Evolutionary conservation across 805 yeast genomes (phyloP).

Genomic region (Cyberlindnera amylophila): DNA sequence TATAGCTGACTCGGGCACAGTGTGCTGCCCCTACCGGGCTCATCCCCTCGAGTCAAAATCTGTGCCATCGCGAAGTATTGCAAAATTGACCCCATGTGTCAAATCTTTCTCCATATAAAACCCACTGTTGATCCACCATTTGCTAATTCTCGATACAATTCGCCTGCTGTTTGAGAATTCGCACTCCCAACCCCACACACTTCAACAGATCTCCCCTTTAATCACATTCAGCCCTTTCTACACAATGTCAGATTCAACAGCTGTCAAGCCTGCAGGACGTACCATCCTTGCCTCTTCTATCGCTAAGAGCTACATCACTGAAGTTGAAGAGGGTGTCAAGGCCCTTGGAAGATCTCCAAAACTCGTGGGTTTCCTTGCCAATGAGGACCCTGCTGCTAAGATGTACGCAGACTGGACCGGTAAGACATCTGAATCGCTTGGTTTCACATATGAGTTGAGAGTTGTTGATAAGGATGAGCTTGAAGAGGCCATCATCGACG

Average conservation of each 20-base stretch:
- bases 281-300: slow-evolving; percentile 85
- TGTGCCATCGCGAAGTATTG: slow-evolving; percentile 9
- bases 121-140: not conserved
- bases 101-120: not conserved
- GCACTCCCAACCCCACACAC: slow-evolving; percentile 3
- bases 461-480: slow-evolving; percentile 72
- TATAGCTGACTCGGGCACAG: not conserved
- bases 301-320: slow-evolving; percentile 77
- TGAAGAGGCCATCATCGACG: slow-evolving; percentile 78
- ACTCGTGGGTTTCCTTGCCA: slow-evolving; percentile 89
- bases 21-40: not conserved
- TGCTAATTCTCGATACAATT: not conserved
- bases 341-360: slow-evolving; percentile 57
- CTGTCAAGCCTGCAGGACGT: slow-evolving; percentile 48
- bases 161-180: not conserved
- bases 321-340: slow-evolving; percentile 57
- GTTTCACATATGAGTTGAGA: slow-evolving; percentile 78
- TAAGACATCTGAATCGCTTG: slow-evolving; percentile 81
- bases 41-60: not conserved
- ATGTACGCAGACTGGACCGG: slow-evolving; percentile 97
- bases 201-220: too few relatives aligned
- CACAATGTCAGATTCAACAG: slow-evolving; percentile 24
- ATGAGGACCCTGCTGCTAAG: slow-evolving; percentile 89
- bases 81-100: slow-evolving; percentile 15
- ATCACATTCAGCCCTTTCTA: too few relatives aligned